phyloP scores from a whole-genome alignment of 768 basidiomycete species.

The Zangia roseola region DNA sequence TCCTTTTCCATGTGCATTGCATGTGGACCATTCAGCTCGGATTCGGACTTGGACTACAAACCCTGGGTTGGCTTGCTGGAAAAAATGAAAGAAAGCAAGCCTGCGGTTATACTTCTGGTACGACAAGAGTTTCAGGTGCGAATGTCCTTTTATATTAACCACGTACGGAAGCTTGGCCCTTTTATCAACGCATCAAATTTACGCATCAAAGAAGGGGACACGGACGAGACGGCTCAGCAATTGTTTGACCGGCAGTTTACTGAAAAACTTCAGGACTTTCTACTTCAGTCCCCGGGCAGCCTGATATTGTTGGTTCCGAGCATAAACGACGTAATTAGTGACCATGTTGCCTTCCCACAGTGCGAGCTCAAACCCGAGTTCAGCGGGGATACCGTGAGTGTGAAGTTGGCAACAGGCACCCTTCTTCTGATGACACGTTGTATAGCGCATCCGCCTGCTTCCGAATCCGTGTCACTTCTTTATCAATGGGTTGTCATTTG shows the following conservation, averaged over 20 bases:
- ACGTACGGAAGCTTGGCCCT: conserved; percentile 70
- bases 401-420: not conserved
- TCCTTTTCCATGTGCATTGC: conserved; percentile 69
- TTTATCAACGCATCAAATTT: conserved; percentile 83
- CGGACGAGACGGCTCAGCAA: conserved; percentile 58
- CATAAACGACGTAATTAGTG: conserved; percentile 74
- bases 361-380: conserved; percentile 49
- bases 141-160: not conserved
- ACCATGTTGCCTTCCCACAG: conserved; percentile 87
- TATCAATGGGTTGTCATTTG: conserved; percentile 83
- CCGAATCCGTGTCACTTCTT: conserved; percentile 87
- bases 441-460: conserved; percentile 71
- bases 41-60: conserved; percentile 72
- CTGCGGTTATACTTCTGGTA: conserved; percentile 79
- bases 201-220: conserved; percentile 70
- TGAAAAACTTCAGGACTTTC: conserved; percentile 51
- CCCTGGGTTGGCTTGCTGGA: conserved; percentile 65
- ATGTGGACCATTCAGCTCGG: conserved; percentile 84
- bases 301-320: conserved; percentile 80
- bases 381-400: conserved; percentile 51
- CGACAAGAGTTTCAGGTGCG: conserved; percentile 9
- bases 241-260: conserved; percentile 71
- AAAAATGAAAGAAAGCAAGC: conserved; percentile 61
- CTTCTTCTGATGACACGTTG: not conserved
- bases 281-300: conserved; percentile 64